Evolutionary conservation across 345 rosid genomes (phyloP).

Genomic region (Eucalyptus fibrosa): DNA sequence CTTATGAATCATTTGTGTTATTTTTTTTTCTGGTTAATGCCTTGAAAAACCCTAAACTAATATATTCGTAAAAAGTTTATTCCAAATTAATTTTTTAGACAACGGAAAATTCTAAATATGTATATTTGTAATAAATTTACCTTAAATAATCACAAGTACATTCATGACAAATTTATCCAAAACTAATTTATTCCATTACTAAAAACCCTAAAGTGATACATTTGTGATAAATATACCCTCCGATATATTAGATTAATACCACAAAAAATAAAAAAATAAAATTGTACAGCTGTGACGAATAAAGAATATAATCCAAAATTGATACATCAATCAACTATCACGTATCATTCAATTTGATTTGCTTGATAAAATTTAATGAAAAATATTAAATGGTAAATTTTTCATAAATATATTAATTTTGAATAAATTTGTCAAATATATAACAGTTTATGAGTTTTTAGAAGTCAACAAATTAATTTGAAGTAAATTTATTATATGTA

Average conservation of each 20-base stretch:
- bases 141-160: rapidly evolving
- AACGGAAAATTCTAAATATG: rapidly evolving
- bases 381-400: too few species aligned
- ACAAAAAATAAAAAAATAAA: too few species aligned
- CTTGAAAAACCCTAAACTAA: rapidly evolving
- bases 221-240: rapidly evolving
- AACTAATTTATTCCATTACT: too few species aligned
- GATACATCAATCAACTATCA: rapidly evolving
- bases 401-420: rapidly evolving
- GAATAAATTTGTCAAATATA: too few species aligned
- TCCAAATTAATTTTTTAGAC: rapidly evolving
- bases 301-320: rapidly evolving
- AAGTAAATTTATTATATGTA: too few species aligned
- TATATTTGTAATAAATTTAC: too few species aligned
- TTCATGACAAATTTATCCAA: rapidly evolving
- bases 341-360: rapidly evolving
- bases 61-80: rapidly evolving
- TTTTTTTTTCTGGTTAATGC: rapidly evolving
- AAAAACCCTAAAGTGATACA: rapidly evolving
- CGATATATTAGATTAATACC: rapidly evolving
- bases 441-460: rapidly evolving
- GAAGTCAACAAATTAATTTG: too few species aligned
- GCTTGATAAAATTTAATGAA: too few species aligned
- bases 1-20: too few species aligned
- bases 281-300: too few species aligned